phyloP scores from a whole-genome alignment of 768 basidiomycete genomes.

The Tylopilus plumbeoviolaceoides region DNA sequence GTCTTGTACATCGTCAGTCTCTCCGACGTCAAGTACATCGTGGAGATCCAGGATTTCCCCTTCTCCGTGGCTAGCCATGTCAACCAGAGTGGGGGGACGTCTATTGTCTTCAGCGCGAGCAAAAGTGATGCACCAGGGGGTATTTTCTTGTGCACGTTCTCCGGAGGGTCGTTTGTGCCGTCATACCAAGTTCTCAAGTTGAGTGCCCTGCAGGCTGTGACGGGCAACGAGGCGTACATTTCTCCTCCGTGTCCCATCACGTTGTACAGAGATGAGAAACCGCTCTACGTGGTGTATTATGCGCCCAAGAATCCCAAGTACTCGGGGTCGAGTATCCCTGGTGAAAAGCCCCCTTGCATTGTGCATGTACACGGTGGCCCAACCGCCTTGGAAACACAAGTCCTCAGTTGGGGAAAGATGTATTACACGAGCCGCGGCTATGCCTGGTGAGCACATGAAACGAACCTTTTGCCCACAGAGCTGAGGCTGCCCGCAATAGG shows the following conservation, averaged over 20 bases:
- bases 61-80: slow-evolving; percentile 30
- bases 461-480: background rate
- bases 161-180: slow-evolving; percentile 19
- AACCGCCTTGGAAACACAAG: slow-evolving; percentile 44
- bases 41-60: slow-evolving; percentile 30
- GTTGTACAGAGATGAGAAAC: slow-evolving; percentile 33
- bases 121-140: slow-evolving; percentile 31
- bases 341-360: slow-evolving; percentile 66
- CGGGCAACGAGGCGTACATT: slow-evolving; percentile 29
- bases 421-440: slow-evolving; percentile 71
- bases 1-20: slow-evolving; percentile 33
- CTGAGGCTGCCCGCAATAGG: slow-evolving; percentile 31
- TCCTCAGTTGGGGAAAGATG: slow-evolving; percentile 50
- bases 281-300: slow-evolving; percentile 63
- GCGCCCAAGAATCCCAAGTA: slow-evolving; percentile 64
- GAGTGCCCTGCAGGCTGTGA: slow-evolving; percentile 16
- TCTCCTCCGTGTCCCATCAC: slow-evolving; percentile 49
- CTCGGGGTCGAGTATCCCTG: slow-evolving; percentile 39
- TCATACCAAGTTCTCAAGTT: slow-evolving; percentile 23
- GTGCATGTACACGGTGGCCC: slow-evolving; percentile 72
- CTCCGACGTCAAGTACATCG: slow-evolving; percentile 18
- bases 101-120: slow-evolving; percentile 33
- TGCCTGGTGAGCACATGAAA: slow-evolving; percentile 49
- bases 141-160: slow-evolving; percentile 29
- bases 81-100: slow-evolving; percentile 17